These are phyloP conservation scores for Leishmania guyanensis DNA, from an alignment of 208 protist species.

Conservation along the genomic window DNA sequence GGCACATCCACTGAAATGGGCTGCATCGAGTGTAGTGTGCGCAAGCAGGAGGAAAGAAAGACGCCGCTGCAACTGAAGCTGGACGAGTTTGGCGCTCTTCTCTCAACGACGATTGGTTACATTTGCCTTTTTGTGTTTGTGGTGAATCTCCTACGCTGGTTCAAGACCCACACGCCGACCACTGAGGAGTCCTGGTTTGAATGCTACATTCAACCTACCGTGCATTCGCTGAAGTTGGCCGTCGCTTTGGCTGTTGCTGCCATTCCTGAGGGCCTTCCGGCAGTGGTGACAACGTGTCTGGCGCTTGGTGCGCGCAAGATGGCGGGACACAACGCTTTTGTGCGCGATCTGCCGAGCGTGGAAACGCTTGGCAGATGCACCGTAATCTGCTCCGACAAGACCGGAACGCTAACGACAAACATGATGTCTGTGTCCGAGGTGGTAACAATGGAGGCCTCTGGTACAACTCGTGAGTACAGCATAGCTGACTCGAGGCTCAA, in stretches of 20 bases:
- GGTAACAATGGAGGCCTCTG: constrained; percentile 36
- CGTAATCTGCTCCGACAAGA: constrained; percentile 99
- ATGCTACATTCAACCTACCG: constrained; percentile 57
- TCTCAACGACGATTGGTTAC: constrained; percentile 91
- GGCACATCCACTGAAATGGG: constrained; percentile 95
- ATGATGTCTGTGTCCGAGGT: constrained; percentile 95
- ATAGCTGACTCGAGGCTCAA: constrained; percentile 67
- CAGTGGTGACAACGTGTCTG: constrained; percentile 96
- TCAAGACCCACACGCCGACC: constrained; percentile 76
- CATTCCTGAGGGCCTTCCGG: constrained; percentile 98
- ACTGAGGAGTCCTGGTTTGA: constrained; percentile 54
- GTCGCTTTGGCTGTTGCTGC: constrained; percentile 97
- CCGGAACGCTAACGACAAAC: constrained; percentile 99
- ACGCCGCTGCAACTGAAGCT: constrained; percentile 96
- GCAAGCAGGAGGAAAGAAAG: constrained; percentile 85
- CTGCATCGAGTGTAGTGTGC: constrained; percentile 88
- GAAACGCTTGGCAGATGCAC: constrained; percentile 98
- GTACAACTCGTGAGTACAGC: constrained; percentile 33
- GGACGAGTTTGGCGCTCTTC: constrained; percentile 94
- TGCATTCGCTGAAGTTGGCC: constrained; percentile 96
- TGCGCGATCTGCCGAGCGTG: constrained; percentile 95
- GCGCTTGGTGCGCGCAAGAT: constrained; percentile 96
- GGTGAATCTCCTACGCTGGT: constrained; percentile 89
- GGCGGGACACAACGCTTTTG: constrained; percentile 95
- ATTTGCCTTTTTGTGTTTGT: constrained; percentile 91